Base-by-base conservation (phyloP, 2,329 filamentous ascomycete genomes). In the Sporothrix brunneoviolacea region DNA sequence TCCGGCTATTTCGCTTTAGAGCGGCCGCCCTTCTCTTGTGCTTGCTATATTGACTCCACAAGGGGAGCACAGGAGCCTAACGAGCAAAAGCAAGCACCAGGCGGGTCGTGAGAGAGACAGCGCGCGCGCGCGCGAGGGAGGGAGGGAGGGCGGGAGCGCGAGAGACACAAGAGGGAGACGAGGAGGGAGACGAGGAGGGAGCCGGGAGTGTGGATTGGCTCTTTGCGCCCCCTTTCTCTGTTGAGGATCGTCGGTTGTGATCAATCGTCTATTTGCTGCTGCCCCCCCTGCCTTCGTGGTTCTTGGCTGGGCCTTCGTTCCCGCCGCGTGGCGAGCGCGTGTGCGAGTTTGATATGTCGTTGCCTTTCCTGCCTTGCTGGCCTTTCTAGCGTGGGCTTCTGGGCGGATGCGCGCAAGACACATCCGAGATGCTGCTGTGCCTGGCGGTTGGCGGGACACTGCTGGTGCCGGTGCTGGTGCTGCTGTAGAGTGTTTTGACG, bases 1-100 rank as follows among this genome's bases (percentile, higher is more conserved):
- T 21, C 47, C 47, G 47, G 47, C n/a, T 49, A 42, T 30, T 36
- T 49, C 30, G 19, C 16, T n/a, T 27, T 40, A 40, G 13, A 24
- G 22, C 27, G 15, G 44, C 44, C 30, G 27, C 24, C 18, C n/a
- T 10, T 27, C 15, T 38, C 32, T 30, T 24, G 30, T 22, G 30
- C 21, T 42, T 28, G 28, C 22, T 36, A 21, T 35, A 49, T 42
- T 18, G 46, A 16, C 18, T 21, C 24, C 39, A 27, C 32, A 7
- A 35, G n/a, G n/a, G n/a, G n/a, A n/a, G 36, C 22, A 37, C 43
- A 37, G 15, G 24, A 39, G 44, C 44, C 44, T 35, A 46, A 46
- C 21, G 43, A 38, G 33, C 35, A 37, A 28, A 37, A 10, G 24
- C 24, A 28, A 28, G 24, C 5, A 28, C 24, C 6, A 28, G 24